Conservation (phyloP, 1,284 basidiomycete species). For the Leccinum fuscescens region DNA sequence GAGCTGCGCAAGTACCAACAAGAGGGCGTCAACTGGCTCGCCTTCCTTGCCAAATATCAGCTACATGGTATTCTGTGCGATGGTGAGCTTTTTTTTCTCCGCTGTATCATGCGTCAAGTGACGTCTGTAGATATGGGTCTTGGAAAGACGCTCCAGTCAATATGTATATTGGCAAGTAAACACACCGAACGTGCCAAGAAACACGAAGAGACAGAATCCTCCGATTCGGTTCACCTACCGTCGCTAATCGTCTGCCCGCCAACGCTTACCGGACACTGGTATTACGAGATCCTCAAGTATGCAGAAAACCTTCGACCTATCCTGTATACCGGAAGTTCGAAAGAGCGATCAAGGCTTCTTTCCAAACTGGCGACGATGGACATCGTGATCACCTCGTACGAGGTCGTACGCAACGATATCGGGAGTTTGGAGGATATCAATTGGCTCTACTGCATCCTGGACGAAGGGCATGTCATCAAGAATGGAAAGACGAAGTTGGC, state of each 20-base stretch:
- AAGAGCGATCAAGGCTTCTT: conserved; percentile 76
- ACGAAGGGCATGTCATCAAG: conserved; percentile 99
- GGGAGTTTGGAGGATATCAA: conserved; percentile 68
- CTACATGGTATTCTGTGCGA: conserved; percentile 98
- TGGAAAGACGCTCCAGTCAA: conserved; percentile 97
- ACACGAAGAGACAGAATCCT: conserved; percentile 65
- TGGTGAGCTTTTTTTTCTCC: conserved; percentile 51
- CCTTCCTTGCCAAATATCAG: conserved; percentile 96
- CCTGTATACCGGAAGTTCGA: conserved; percentile 88
- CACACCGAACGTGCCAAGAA: conserved; percentile 83
- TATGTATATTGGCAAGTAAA: conserved; percentile 95
- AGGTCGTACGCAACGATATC: conserved; percentile 96
- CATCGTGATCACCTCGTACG: conserved; percentile 95
- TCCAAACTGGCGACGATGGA: conserved; percentile 74
- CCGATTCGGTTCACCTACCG: conserved; percentile 85
- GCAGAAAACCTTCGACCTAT: conserved; percentile 82
- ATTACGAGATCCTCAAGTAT: conserved; percentile 96
- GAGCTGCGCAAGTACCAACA: conserved; percentile 97
- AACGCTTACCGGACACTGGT: conserved; percentile 97
- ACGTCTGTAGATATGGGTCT: conserved; percentile 88
- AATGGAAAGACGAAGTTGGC: conserved; percentile 98
- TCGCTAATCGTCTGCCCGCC: conserved; percentile 97
- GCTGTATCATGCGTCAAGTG: not conserved
- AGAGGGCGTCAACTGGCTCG: conserved; percentile 98
- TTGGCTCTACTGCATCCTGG: conserved; percentile 97